Evolutionary conservation across 1,284 basidiomycete genomes (phyloP).

Genomic region (Moesziomyces antarcticus): DNA sequence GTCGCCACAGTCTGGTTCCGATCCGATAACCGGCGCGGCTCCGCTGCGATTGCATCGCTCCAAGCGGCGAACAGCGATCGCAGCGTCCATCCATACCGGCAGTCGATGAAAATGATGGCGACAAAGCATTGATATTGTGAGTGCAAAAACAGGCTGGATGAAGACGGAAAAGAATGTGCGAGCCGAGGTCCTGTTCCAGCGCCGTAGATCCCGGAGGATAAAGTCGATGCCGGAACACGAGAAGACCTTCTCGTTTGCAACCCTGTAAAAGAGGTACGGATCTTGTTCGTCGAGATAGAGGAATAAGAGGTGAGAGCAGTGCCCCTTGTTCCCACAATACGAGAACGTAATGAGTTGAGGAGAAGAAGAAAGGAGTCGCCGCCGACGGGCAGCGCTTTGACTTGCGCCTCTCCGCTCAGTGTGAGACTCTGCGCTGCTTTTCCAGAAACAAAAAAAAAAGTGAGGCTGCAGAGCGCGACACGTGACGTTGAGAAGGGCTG

Average conservation of each 20-base stretch:
- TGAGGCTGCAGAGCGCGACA: background rate
- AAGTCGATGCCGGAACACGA: constrained; percentile 39
- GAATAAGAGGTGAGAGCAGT: constrained; percentile 34
- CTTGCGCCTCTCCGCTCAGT: background rate
- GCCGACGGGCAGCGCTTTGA: background rate
- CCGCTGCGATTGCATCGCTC: background rate
- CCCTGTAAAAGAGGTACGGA: constrained; percentile 17
- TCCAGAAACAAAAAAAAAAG: constrained; percentile 2
- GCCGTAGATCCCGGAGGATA: constrained; percentile 16
- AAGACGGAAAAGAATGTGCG: constrained; percentile 24
- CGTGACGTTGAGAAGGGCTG: background rate
- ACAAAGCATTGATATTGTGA: background rate
- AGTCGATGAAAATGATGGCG: background rate
- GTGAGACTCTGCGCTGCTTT: background rate
- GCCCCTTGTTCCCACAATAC: constrained; percentile 57
- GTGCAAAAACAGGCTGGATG: background rate
- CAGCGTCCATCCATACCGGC: too few relatives aligned
- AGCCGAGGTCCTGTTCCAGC: constrained; percentile 46
- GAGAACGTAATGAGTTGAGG: constrained; percentile 58
- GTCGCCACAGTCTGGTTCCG: background rate
- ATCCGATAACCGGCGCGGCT: too few relatives aligned
- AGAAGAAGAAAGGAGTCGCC: constrained; percentile 21
- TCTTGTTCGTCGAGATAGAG: constrained; percentile 60
- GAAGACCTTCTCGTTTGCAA: constrained; percentile 34
- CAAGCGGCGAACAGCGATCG: too few relatives aligned